Conservation (phyloP, 2,329 filamentous ascomycete species). For the Kalmusia sp. region DNA sequence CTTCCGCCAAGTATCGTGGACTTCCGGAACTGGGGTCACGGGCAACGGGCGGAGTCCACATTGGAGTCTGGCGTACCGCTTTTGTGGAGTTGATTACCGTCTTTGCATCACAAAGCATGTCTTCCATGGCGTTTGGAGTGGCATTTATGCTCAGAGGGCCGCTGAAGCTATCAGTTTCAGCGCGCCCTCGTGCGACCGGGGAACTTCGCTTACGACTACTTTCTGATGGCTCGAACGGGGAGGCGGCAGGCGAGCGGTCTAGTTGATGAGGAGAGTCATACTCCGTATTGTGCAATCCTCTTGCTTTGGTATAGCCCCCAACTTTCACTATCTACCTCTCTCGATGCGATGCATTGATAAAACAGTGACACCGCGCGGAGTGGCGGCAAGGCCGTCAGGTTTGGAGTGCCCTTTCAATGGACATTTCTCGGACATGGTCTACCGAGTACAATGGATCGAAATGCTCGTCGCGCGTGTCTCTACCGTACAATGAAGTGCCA, state of each 20-base stretch:
- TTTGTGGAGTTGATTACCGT: background rate
- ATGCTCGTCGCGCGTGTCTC: background rate
- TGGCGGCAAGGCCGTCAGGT: too few species aligned
- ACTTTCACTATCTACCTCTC: background rate
- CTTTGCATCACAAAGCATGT: background rate
- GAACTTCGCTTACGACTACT: conserved; percentile 1
- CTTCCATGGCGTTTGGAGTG: conserved; percentile 3
- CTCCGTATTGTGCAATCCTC: conserved; percentile 1
- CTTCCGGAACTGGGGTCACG: background rate
- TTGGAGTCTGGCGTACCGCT: background rate
- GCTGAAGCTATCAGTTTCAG: conserved; percentile 2
- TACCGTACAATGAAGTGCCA: background rate
- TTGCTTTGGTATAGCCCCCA: conserved; percentile 1
- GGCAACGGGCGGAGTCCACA: background rate
- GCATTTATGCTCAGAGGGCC: background rate
- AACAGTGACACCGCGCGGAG: too few species aligned
- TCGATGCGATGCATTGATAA: background rate
- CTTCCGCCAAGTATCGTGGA: conserved; percentile 6
- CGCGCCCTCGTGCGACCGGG: conserved; percentile 1
- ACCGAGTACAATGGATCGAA: background rate
- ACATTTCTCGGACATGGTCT: background rate
- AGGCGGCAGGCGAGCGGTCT: conserved; percentile 1
- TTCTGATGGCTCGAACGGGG: conserved; percentile 2
- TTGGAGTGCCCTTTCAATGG: too few species aligned
- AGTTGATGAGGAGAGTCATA: background rate